These are phyloP conservation scores for Apiotrichum porosum DNA, from an alignment of 1,284 basidiomycete species.

Conservation along the genomic window DNA sequence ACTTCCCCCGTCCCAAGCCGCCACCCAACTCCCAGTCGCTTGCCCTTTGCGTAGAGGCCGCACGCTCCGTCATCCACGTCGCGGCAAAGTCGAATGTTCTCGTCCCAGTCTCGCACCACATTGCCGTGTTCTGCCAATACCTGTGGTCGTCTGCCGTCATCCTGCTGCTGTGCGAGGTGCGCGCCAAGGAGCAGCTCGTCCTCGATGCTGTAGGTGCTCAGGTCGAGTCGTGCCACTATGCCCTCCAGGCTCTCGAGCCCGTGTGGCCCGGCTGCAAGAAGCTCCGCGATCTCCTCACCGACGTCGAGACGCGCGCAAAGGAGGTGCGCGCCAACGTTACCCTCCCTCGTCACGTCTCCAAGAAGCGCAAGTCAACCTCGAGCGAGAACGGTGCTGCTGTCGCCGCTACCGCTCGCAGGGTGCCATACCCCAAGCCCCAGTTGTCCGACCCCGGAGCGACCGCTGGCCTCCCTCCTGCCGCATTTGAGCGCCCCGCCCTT, in stretches of 20 bases:
- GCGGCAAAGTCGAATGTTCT: conserved; percentile 78
- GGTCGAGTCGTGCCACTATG: conserved; percentile 65
- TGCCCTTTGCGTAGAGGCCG: conserved; percentile 42
- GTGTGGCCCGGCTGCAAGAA: conserved; percentile 83
- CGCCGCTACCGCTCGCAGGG: too few relatives aligned
- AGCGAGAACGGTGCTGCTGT: too few relatives aligned
- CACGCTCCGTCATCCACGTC: conserved; percentile 59
- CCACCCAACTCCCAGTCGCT: conserved; percentile 43
- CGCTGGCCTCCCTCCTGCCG: too few relatives aligned
- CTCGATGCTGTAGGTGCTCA: conserved; percentile 72
- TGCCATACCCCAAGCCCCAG: too few relatives aligned
- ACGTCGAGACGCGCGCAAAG: conserved; percentile 43
- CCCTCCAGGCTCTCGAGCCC: conserved; percentile 75
- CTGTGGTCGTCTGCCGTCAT: conserved; percentile 86
- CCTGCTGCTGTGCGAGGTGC: conserved; percentile 79
- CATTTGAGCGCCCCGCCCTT: not conserved
- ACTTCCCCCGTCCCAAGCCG: conserved; percentile 39
- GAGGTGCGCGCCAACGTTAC: conserved; percentile 26
- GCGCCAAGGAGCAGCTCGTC: conserved; percentile 62
- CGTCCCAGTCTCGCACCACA: conserved; percentile 78
- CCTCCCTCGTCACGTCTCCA: not conserved
- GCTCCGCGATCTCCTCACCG: conserved; percentile 56
- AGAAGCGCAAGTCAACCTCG: conserved; percentile 26
- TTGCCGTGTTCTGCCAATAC: conserved; percentile 86
- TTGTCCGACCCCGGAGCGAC: too few relatives aligned